A percentile compares a stretch with the other conserved stretches of the same genome.
phyloP scores from a whole-genome alignment of 257 asterid species.

The Solanum chiquidenum region DNA sequence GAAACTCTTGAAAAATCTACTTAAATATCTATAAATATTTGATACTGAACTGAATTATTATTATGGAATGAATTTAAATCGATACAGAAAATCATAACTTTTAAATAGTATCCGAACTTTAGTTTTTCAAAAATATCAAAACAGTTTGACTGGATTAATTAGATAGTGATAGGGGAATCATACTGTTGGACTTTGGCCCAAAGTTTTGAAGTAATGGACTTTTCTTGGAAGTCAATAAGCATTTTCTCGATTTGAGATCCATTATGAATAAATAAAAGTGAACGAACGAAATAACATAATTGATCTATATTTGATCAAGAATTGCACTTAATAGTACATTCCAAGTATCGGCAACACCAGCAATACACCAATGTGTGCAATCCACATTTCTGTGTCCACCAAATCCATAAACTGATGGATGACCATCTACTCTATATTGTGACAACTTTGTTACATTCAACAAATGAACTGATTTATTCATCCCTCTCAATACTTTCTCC shows the following conservation, averaged over 20 bases:
- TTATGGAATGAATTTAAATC: background rate
- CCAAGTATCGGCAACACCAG: constrained; percentile 46
- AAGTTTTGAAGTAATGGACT: background rate
- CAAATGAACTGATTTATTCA: constrained; percentile 12
- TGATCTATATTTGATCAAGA: background rate
- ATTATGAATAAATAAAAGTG: background rate
- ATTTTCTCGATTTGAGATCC: background rate
- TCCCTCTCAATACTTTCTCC: constrained; percentile 3
- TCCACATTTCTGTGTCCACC: constrained; percentile 13
- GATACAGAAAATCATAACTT: background rate
- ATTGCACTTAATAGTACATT: constrained; percentile 24
- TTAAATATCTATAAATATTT: background rate
- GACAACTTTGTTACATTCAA: constrained; percentile 26
- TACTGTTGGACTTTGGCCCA: background rate
- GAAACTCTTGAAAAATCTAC: background rate
- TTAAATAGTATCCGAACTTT: background rate
- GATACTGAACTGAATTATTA: background rate
- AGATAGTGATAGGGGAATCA: background rate
- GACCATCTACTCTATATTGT: constrained; percentile 30
- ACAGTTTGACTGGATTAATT: background rate
- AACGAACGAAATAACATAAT: background rate
- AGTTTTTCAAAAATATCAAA: background rate
- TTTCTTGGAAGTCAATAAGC: background rate
- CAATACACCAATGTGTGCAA: constrained; percentile 43
- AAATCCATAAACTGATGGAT: constrained; percentile 33